A percentile compares a stretch with the other conserved stretches of the same genome.
phyloP scores from a whole-genome alignment of 768 basidiomycete species.

The Crassisporium funariophilum region DNA sequence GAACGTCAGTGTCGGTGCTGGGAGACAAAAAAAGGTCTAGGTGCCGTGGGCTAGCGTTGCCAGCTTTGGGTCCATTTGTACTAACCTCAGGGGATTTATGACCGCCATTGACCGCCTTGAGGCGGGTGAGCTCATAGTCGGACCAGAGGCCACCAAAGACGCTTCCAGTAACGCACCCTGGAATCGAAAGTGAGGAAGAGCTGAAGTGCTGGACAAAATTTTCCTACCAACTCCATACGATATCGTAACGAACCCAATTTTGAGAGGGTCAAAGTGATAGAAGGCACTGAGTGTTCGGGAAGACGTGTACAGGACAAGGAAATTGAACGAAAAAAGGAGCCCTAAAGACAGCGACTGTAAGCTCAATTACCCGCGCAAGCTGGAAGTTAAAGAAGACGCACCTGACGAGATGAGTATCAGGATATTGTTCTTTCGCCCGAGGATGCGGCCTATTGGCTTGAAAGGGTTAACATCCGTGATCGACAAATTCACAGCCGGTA shows the following conservation, averaged over 20 bases:
- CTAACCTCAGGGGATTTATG: slow-evolving; percentile 65
- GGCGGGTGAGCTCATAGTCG: slow-evolving; percentile 38
- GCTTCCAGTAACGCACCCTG: slow-evolving; percentile 44
- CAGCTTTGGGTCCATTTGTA: background rate
- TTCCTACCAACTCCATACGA: slow-evolving; percentile 71
- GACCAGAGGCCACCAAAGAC: slow-evolving; percentile 49
- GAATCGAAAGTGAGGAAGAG: background rate
- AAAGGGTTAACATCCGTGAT: slow-evolving; percentile 77
- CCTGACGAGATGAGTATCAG: slow-evolving; percentile 67
- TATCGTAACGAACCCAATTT: slow-evolving; percentile 77
- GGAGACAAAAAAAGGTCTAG: no score
- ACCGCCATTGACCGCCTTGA: slow-evolving; percentile 42
- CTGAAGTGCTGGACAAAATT: slow-evolving; percentile 13
- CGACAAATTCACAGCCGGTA: slow-evolving; percentile 48
- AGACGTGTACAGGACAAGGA: slow-evolving; percentile 72
- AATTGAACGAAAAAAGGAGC: slow-evolving; percentile 70
- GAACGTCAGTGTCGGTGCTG: background rate
- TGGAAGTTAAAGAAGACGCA: slow-evolving; percentile 20
- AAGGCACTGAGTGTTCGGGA: slow-evolving; percentile 63
- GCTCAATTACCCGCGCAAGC: background rate
- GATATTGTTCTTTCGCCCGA: slow-evolving; percentile 68
- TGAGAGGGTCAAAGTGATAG: slow-evolving; percentile 69
- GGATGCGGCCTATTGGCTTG: slow-evolving; percentile 57
- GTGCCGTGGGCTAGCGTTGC: no score
- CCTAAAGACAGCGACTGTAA: slow-evolving; percentile 39